These are phyloP conservation scores for Parastagonospora avenae DNA, from an alignment of 2,329 filamentous ascomycete species.

Conservation along the genomic window DNA sequence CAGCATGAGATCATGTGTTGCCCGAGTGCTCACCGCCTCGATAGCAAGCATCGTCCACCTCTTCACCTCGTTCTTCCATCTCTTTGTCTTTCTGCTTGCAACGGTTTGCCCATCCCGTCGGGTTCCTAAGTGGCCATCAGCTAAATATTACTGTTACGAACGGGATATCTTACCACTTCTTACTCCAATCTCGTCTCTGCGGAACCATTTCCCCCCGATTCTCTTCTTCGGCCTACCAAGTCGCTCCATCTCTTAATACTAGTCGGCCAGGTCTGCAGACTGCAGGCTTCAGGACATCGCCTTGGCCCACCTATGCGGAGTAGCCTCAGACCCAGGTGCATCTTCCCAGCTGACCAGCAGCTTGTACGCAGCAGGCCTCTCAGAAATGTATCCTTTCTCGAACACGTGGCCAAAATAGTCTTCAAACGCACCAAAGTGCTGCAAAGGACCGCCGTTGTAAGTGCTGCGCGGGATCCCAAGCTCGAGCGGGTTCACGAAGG, in stretches of 20 bases:
- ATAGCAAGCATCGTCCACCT: neutral
- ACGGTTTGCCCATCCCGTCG: too few relatives aligned
- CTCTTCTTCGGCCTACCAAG: neutral
- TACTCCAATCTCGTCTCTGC: neutral
- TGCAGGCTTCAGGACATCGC: neutral
- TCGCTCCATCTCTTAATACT: neutral
- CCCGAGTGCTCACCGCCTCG: neutral
- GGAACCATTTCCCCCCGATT: neutral
- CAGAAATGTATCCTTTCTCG: neutral
- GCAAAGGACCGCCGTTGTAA: neutral
- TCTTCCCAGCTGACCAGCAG: neutral
- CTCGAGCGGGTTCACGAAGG: constrained; percentile 3
- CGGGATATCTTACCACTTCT: too few relatives aligned
- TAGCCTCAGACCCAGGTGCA: neutral
- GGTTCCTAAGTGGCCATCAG: too few relatives aligned
- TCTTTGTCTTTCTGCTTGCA: neutral
- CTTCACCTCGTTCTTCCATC: neutral
- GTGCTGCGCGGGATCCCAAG: constrained; percentile 1
- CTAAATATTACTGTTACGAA: too few relatives aligned
- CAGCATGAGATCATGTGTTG: neutral
- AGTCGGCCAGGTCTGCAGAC: neutral
- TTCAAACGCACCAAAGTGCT: constrained; percentile 13
- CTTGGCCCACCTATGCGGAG: neutral
- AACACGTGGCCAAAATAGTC: neutral
- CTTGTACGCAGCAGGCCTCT: constrained; percentile 4